phyloP scores from a whole-genome alignment of 164 flowering plant genomes.

The Protea cynaroides region DNA sequence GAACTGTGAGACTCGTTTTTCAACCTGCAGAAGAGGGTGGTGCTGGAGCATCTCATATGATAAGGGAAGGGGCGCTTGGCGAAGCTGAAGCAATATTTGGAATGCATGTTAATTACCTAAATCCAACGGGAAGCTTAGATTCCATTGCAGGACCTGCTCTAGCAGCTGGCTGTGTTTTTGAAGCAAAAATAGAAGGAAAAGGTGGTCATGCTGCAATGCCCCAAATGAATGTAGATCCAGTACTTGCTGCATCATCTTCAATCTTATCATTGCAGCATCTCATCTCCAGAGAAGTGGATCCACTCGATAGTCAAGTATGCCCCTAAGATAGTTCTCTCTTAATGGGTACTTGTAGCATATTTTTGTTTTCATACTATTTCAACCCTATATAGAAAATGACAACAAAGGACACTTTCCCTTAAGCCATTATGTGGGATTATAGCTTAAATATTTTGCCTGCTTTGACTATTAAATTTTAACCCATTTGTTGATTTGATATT shows the following conservation, averaged over 20 bases:
- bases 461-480: no score
- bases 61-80: slow-evolving; percentile 75
- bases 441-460: no score
- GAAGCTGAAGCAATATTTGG: slow-evolving; percentile 76
- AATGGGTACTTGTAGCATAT: no score
- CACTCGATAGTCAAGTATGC: slow-evolving; percentile 63
- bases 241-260: slow-evolving; percentile 56
- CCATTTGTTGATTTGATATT: no score
- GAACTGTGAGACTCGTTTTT: slow-evolving; percentile 77
- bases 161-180: slow-evolving; percentile 60
- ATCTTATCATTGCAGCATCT: slow-evolving; percentile 76
- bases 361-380: no score
- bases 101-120: slow-evolving; percentile 41
- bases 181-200: slow-evolving; percentile 57
- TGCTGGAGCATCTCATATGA: slow-evolving; percentile 79
- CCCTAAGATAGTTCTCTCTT: background rate
- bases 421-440: no score
- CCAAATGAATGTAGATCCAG: slow-evolving; percentile 50
- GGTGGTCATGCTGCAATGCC: slow-evolving; percentile 70
- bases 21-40: slow-evolving; percentile 95
- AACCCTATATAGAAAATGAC: no score
- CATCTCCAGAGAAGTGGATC: slow-evolving; percentile 73
- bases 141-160: slow-evolving; percentile 46
- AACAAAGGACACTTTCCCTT: no score
- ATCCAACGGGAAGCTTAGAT: slow-evolving; percentile 58